phyloP scores from a whole-genome alignment of 2,329 filamentous ascomycete species.

The Cordyceps cateniannulata region DNA sequence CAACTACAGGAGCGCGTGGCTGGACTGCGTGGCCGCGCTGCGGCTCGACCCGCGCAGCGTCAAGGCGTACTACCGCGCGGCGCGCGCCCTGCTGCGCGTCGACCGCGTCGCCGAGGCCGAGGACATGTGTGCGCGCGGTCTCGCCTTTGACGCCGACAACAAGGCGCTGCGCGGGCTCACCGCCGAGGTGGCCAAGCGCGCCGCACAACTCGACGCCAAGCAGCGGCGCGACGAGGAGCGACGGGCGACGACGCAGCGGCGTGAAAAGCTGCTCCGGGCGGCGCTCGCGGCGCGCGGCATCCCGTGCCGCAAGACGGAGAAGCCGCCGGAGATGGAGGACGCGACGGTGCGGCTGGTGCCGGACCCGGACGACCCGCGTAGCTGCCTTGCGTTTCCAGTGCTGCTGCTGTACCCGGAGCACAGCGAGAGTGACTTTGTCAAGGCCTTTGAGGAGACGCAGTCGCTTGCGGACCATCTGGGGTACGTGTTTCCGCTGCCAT shows the following conservation, averaged over 20 bases:
- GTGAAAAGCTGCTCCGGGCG: conserved; percentile 55
- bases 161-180: conserved; percentile 56
- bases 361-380: conserved; percentile 66
- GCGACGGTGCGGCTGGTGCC: conserved; percentile 63
- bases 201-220: conserved; percentile 47
- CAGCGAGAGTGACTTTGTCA: conserved; percentile 83
- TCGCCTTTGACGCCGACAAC: conserved; percentile 67
- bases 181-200: conserved; percentile 55
- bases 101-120: conserved; percentile 74
- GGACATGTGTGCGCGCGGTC: conserved; percentile 68
- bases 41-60: conserved; percentile 72
- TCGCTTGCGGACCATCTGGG: conserved; percentile 68
- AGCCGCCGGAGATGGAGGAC: conserved; percentile 84
- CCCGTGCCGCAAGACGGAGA: conserved; percentile 55
- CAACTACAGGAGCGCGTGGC: conserved; percentile 82
- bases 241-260: conserved; percentile 45
- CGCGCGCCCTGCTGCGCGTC: conserved; percentile 69
- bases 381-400: conserved; percentile 67
- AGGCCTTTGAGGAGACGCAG: conserved; percentile 74
- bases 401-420: conserved; percentile 80
- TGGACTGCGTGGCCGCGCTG: conserved; percentile 76
- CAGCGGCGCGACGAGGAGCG: conserved; percentile 51
- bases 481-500: conserved; percentile 83
- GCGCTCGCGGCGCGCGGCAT: conserved; percentile 68
- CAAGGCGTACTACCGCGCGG: conserved; percentile 87